phyloP scores from a whole-genome alignment of 1,284 basidiomycete species.

The Ganoderma leucocontextum region DNA sequence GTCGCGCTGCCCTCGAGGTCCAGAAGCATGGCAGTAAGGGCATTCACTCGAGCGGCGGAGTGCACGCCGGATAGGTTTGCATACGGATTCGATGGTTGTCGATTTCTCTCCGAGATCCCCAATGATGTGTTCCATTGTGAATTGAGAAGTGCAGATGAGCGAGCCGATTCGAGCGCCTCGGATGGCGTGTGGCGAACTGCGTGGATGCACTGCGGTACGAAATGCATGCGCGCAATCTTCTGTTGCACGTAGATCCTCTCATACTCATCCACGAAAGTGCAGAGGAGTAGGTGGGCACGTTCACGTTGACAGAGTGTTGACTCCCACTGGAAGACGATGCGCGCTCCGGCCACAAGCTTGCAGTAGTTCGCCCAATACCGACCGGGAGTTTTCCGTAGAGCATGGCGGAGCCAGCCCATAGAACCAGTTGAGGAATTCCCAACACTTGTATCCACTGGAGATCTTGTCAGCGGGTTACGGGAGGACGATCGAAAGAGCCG shows the following conservation, averaged over 20 bases:
- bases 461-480: constrained; percentile 44
- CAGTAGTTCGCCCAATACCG: constrained; percentile 36
- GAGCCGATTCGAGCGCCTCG: constrained; percentile 33
- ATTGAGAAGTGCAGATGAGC: constrained; percentile 26
- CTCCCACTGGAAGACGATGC: too few species aligned
- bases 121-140: constrained; percentile 37
- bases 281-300: not conserved
- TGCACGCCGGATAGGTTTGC: constrained; percentile 31
- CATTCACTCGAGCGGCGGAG: constrained; percentile 31
- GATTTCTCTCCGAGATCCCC: constrained; percentile 36
- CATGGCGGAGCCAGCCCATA: constrained; percentile 34
- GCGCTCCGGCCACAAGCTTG: constrained; percentile 29
- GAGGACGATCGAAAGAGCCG: constrained; percentile 40
- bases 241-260: constrained; percentile 37
- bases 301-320: constrained; percentile 3
- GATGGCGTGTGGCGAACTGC: constrained; percentile 25
- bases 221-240: constrained; percentile 33
- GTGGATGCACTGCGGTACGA: constrained; percentile 36
- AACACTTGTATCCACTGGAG: constrained; percentile 43
- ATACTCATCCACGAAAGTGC: constrained; percentile 29
- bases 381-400: constrained; percentile 26
- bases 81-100: constrained; percentile 35
- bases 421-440: constrained; percentile 38
- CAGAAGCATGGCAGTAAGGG: constrained; percentile 10
- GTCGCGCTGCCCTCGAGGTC: not conserved